phyloP scores from a whole-genome alignment of 179 eudicot species.

The Spinacia oleracea region DNA sequence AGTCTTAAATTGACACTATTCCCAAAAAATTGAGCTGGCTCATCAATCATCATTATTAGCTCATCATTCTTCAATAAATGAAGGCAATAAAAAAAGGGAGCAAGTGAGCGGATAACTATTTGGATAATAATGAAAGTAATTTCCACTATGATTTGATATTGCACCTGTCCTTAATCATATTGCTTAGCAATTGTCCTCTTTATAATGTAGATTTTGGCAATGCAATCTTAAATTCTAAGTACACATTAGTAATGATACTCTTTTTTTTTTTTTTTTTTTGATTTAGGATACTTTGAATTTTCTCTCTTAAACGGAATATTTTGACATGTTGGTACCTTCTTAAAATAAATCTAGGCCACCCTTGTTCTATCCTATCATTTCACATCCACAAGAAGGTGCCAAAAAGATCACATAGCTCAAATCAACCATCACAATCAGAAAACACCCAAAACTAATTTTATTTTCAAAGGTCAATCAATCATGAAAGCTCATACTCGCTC shows the following conservation, averaged over 20 bases:
- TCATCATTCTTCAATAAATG: constrained; percentile 21
- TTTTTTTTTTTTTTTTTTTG: too few relatives aligned
- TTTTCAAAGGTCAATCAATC: constrained; percentile 2
- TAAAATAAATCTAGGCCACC: neutral
- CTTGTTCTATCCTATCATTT: neutral
- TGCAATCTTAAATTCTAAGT: too few relatives aligned
- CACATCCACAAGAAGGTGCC: neutral
- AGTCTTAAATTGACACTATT: constrained; percentile 27
- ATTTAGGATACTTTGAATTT: too few relatives aligned
- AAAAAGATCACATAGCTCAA: constrained; percentile 4
- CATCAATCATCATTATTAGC: constrained; percentile 29
- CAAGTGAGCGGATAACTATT: neutral
- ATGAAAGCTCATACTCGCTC: constrained; percentile 13
- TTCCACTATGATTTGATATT: neutral
- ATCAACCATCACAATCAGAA: constrained; percentile 26
- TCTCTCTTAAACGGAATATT: too few relatives aligned
- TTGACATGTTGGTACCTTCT: too few relatives aligned
- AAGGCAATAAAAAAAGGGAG: neutral
- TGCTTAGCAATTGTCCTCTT: too few relatives aligned
- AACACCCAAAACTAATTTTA: constrained; percentile 19
- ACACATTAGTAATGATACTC: too few relatives aligned
- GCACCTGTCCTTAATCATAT: neutral
- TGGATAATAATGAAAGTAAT: too few relatives aligned
- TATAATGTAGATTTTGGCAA: too few relatives aligned
- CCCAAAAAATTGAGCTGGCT: constrained; percentile 28